Conservation (phyloP, 1,139 yeast genomes). For the Groenewaldozyma auringiensis region DNA sequence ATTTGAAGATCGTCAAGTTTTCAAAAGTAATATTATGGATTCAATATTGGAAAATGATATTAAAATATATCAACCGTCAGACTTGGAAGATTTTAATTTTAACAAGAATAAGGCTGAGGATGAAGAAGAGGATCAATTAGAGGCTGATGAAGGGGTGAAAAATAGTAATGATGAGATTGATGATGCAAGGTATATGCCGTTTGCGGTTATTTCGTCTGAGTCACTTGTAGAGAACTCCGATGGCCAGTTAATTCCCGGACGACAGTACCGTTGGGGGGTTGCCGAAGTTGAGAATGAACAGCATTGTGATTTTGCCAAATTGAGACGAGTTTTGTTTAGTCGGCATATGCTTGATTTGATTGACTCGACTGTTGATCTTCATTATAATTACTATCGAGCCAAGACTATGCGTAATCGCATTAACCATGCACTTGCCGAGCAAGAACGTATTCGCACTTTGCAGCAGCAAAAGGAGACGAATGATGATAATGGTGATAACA, state of each 20-base stretch:
- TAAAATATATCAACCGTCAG: slow-evolving; percentile 44
- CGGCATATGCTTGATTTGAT: slow-evolving; percentile 68
- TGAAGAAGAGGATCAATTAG: slow-evolving; percentile 15
- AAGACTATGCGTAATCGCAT: slow-evolving; percentile 61
- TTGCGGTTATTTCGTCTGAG: slow-evolving; percentile 50
- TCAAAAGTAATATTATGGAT: slow-evolving; percentile 41
- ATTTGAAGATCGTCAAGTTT: slow-evolving; percentile 28
- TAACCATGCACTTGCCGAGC: slow-evolving; percentile 39
- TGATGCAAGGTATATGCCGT: slow-evolving; percentile 39
- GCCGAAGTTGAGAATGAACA: slow-evolving; percentile 59
- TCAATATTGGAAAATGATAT: slow-evolving; percentile 45
- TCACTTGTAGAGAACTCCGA: slow-evolving; percentile 21
- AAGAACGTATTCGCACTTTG: slow-evolving; percentile 36
- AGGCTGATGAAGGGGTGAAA: background rate
- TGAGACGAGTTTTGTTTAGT: slow-evolving; percentile 56
- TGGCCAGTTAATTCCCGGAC: slow-evolving; percentile 47
- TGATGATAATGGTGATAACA: slow-evolving; percentile 13
- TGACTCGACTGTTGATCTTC: slow-evolving; percentile 71
- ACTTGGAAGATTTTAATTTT: background rate
- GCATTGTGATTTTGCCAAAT: slow-evolving; percentile 56
- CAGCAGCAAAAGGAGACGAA: slow-evolving; percentile 17
- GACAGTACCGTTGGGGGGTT: slow-evolving; percentile 65
- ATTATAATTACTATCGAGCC: slow-evolving; percentile 72
- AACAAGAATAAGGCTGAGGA: slow-evolving; percentile 31
- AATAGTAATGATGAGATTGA: slow-evolving; percentile 1